Evolutionary conservation across 768 basidiomycete species (phyloP), one percentile per base, ranked within the genome.

Genomic region (Mycena epipterygia): DNA sequence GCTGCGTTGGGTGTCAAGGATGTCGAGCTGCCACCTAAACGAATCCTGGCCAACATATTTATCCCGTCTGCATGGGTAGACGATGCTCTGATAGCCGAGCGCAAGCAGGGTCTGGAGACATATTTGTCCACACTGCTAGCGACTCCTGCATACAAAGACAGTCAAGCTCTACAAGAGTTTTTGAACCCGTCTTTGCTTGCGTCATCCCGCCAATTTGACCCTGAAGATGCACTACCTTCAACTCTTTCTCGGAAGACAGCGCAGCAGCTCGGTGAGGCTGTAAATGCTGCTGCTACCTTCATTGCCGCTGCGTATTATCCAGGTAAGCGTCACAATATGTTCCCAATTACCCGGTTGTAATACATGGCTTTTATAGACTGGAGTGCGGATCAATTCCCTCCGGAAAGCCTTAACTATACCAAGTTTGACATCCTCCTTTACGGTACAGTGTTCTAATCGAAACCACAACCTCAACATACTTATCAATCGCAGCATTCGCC

Each of bases 1-100:
- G 21, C 49, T 21, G 52, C 62, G 3, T 25, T 73, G 23, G 65
- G 65, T 46, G 48, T 66, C 33, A 35, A 49, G 12, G 57, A 70
- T 29, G 11, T 61, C 27, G 64, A 63, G 14, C 83, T 90, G 13
- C 88, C 89, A 14, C 86, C 88, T 5, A 89, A 87, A 77, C 84
- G 85, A n/a, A 78, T 85, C 25, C 76, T 89, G 8, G 76, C 79
- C n/a, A 87, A 85, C 12, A 82, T 81, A 1, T 86, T 89, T 73
- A 64, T 88, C 23, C 87, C 88, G 0, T 85, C 84, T 2, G 86
- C 86, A 3, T 89, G 89, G 88, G 79, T 86, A 19, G 86, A 89
- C 73, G 87, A 89, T 69, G 66, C 80, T 14, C 84, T 89, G 41
- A 87, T 89, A 60, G 76, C 82, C 0, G 87, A 88, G 74, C 85